Evolutionary conservation across 1,284 basidiomycete genomes (phyloP).

Genomic region (Megacollybia platyphylla): DNA sequence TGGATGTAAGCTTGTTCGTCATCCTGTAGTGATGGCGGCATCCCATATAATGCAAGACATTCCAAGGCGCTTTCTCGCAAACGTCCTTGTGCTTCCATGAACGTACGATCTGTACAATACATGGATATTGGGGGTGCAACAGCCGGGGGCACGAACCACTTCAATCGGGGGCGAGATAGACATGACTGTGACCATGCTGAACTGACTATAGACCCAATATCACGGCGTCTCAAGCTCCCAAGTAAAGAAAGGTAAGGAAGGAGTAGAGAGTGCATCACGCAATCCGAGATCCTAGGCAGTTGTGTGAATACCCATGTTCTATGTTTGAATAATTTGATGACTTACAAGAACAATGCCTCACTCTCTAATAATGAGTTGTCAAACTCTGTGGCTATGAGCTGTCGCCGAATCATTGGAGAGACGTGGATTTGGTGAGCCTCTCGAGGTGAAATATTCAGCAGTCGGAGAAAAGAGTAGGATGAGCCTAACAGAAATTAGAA

Average conservation of each 20-base stretch:
- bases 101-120: slow-evolving; percentile 68
- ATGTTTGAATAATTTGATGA: slow-evolving; percentile 2
- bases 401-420: slow-evolving; percentile 42
- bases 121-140: slow-evolving; percentile 79
- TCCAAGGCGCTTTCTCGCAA: slow-evolving; percentile 58
- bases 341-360: slow-evolving; percentile 37
- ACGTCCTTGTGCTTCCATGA: slow-evolving; percentile 60
- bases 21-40: slow-evolving; percentile 60
- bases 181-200: slow-evolving; percentile 64
- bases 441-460: slow-evolving; percentile 49
- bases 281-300: slow-evolving; percentile 37
- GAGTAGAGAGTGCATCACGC: slow-evolving; percentile 30
- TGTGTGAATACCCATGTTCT: neutral
- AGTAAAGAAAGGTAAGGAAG: slow-evolving; percentile 24
- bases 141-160: slow-evolving; percentile 73
- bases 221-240: slow-evolving; percentile 27
- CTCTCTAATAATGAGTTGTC: slow-evolving; percentile 28
- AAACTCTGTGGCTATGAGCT: slow-evolving; percentile 31
- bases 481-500: slow-evolving; percentile 20
- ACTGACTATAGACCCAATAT: slow-evolving; percentile 49
- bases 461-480: slow-evolving; percentile 69
- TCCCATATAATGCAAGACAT: slow-evolving; percentile 75
- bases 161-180: slow-evolving; percentile 67
- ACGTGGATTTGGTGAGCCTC: slow-evolving; percentile 54
- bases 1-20: slow-evolving; percentile 38